A percentile compares a stretch with the other conserved stretches of the same genome.
Conservation (phyloP, 2,329 filamentous ascomycete species). For the Zasmidium cellare region DNA sequence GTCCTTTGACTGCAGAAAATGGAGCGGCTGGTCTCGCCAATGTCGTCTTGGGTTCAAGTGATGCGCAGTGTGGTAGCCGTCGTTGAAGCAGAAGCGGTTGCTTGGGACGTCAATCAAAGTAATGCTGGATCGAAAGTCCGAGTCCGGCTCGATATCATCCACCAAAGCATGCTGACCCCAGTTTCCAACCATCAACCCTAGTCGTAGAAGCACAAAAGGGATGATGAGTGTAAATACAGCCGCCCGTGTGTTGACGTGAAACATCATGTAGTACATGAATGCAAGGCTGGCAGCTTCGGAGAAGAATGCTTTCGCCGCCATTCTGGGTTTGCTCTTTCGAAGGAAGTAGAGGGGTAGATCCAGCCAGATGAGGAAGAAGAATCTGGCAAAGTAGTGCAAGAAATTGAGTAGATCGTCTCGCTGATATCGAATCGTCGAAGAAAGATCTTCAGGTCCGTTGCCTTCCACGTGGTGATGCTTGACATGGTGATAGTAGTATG, state of each 20-base stretch:
- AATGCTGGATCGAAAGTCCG: slow-evolving; percentile 76
- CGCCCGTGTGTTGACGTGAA: slow-evolving; percentile 52
- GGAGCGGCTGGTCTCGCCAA: slow-evolving; percentile 76
- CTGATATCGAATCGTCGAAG: slow-evolving; percentile 74
- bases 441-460: slow-evolving; percentile 75
- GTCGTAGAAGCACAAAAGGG: slow-evolving; percentile 64
- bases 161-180: slow-evolving; percentile 85
- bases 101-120: slow-evolving; percentile 77
- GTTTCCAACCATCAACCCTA: slow-evolving; percentile 78
- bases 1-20: slow-evolving; percentile 69
- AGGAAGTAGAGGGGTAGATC: slow-evolving; percentile 75
- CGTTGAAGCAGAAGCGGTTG: slow-evolving; percentile 80
- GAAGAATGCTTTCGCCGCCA: slow-evolving; percentile 57
- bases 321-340: slow-evolving; percentile 57
- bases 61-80: slow-evolving; percentile 80
- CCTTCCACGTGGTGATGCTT: slow-evolving; percentile 84
- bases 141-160: slow-evolving; percentile 71
- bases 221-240: slow-evolving; percentile 66
- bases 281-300: slow-evolving; percentile 64
- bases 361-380: slow-evolving; percentile 72
- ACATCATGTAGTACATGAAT: slow-evolving; percentile 50
- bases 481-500: slow-evolving; percentile 82
- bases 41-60: slow-evolving; percentile 76
- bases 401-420: slow-evolving; percentile 68
- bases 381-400: slow-evolving; percentile 70